Conservation (phyloP, 1,139 yeast species). For the Debaryomyces robertsiae region DNA sequence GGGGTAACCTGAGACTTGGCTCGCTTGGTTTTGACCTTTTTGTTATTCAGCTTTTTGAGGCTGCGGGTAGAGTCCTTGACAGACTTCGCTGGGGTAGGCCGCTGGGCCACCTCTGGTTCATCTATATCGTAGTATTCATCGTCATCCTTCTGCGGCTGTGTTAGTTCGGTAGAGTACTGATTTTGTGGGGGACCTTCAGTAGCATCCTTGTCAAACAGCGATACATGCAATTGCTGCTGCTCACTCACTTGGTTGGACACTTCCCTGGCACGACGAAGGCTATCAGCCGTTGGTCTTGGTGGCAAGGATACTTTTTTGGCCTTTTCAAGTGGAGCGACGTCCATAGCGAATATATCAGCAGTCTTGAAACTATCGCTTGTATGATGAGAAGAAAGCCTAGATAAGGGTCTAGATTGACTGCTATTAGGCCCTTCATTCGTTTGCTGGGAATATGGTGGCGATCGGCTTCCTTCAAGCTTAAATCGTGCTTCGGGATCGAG, state of each 20-base stretch:
- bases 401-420: not conserved
- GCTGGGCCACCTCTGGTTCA: constrained; percentile 36
- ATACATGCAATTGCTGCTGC: constrained; percentile 2
- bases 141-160: constrained; percentile 18
- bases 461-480: not conserved
- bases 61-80: constrained; percentile 35
- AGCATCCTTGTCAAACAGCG: constrained; percentile 5
- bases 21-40: constrained; percentile 20
- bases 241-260: constrained; percentile 25
- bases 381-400: constrained; percentile 3
- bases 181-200: not conserved
- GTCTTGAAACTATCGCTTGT: constrained; percentile 8
- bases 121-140: constrained; percentile 45
- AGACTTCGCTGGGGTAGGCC: constrained; percentile 37
- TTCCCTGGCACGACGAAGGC: constrained; percentile 34
- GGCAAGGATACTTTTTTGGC: constrained; percentile 24
- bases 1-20: constrained; percentile 15
- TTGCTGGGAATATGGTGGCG: constrained; percentile 1
- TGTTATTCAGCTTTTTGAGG: constrained; percentile 21
- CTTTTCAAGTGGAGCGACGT: constrained; percentile 3
- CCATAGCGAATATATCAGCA: constrained; percentile 6
- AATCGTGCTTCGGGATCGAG: not conserved
- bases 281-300: constrained; percentile 41
- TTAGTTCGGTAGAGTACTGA: not conserved
- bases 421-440: not conserved